These are phyloP conservation scores for Setomelanomma holmii DNA, from an alignment of 2,329 filamentous ascomycete genomes.

Conservation along the genomic window DNA sequence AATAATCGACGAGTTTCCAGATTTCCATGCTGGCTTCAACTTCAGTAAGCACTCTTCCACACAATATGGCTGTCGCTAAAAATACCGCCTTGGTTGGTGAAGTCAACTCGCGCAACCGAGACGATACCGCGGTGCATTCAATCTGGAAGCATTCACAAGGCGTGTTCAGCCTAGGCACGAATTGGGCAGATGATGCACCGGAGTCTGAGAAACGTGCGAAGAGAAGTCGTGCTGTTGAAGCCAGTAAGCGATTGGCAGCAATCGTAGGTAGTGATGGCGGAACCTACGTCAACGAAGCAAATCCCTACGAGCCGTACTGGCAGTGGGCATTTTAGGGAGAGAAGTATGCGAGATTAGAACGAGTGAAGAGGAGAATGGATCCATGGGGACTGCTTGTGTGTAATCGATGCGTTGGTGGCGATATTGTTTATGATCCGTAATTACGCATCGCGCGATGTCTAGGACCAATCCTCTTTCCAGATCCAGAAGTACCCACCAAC, in stretches of 20 bases:
- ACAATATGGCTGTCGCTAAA: background rate
- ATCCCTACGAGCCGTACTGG: constrained; percentile 15
- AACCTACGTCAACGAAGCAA: constrained; percentile 21
- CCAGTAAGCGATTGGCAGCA: constrained; percentile 30
- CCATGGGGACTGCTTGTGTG: background rate
- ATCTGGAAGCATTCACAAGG: constrained; percentile 33
- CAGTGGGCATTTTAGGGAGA: constrained; percentile 13
- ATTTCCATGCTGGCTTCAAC: constrained; percentile 32
- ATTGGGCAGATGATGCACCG: constrained; percentile 38
- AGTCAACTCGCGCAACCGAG: constrained; percentile 32
- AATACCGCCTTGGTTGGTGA: constrained; percentile 29
- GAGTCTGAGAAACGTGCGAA: constrained; percentile 26
- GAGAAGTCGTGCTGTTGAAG: constrained; percentile 29
- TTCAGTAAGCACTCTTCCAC: constrained; percentile 28
- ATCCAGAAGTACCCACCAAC: constrained; percentile 38
- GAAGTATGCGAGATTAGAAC: constrained; percentile 13
- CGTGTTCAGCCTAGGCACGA: constrained; percentile 31
- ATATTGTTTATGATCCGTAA: background rate
- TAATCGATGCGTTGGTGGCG: background rate
- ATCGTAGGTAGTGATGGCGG: constrained; percentile 36
- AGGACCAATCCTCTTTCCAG: constrained; percentile 32
- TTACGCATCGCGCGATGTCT: too few species aligned
- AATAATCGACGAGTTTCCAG: constrained; percentile 27
- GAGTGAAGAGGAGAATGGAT: constrained; percentile 13
- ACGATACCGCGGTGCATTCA: constrained; percentile 37